Base-by-base conservation (phyloP, 306 rosid species). In the Casuarina glauca region DNA sequence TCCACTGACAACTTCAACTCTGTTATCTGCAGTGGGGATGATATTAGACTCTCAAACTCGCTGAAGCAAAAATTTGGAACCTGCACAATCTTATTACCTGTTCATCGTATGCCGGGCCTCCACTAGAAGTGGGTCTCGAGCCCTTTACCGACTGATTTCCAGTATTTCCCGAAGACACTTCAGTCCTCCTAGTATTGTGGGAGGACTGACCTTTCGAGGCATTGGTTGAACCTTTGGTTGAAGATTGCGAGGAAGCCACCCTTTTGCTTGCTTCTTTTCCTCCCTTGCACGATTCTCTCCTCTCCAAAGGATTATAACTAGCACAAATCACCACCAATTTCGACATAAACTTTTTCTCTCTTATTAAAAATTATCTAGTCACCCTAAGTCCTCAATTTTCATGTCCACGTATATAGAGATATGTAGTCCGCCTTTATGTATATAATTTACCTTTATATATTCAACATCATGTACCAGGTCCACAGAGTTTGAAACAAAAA, bases 261-360 rank as follows among this genome's bases (percentile, higher is more conserved):
- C 87, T 93, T 83, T 89, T 95, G 81, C 39, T 85, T 5, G 54
- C 74, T 75, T 95, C 99, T 89, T 88, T 95, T 66, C 97, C 97
- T 80, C 99, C 99, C 60, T 80, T 93, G 87, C 90, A 79, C 17
- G 76, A 74, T 73, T 93, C 99, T 77, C 99, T 88, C 87, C 97
- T 91, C 81, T 93, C 99, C 76, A 81, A 48, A 76, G 99, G 90
- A 80, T 93, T 95, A 70, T 95, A 95, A 83, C 99, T 95, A 60
- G 46, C 51, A 66, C 4, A 2, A 86, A 52, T 79, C 43, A 6
- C 12, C 46, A 62, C 45, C 6, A 13, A 50, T 55, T 26, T 11
- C 15, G 35, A 36, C 20, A 51, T 43, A 38, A 71, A 3, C 43
- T 36, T 53, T 26, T 8, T 10, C 43, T 49, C 45, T 4, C 53